Percentiles rank a stretch among this genome's conserved stretches.
Conservation (phyloP, 2,329 filamentous ascomycete species). For the Westerdykella sp. region DNA sequence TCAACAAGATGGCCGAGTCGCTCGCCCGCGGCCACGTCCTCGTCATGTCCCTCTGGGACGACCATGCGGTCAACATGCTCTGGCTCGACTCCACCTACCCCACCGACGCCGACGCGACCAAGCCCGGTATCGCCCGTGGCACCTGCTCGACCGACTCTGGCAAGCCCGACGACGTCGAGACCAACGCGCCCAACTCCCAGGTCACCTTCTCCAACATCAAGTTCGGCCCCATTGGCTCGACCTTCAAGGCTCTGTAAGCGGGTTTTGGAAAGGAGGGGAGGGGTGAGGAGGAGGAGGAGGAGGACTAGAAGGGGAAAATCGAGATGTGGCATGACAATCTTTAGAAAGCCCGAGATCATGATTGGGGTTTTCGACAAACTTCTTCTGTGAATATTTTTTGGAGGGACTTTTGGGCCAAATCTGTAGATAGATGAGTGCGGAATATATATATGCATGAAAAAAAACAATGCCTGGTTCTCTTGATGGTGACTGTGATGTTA, state of each 20-base stretch:
- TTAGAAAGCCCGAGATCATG: too few relatives aligned
- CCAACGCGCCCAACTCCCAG: conserved; percentile 27
- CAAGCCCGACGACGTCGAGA: conserved; percentile 33
- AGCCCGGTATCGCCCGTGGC: conserved; percentile 33
- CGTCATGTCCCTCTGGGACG: conserved; percentile 59
- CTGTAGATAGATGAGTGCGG: not conserved
- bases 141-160: conserved; percentile 35
- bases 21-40: conserved; percentile 57
- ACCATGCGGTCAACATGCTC: conserved; percentile 63
- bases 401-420: not conserved
- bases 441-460: too few relatives aligned
- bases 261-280: not conserved
- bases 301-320: not conserved
- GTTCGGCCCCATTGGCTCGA: conserved; percentile 37
- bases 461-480: too few relatives aligned
- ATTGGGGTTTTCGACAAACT: too few relatives aligned
- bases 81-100: conserved; percentile 68
- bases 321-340: not conserved
- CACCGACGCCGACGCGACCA: conserved; percentile 29
- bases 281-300: conserved; percentile 1
- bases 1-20: conserved; percentile 50
- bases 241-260: conserved; percentile 16
- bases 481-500: too few relatives aligned
- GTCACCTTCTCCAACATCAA: conserved; percentile 39
- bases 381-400: not conserved